Conservation (phyloP, 179 eudicot species). For the Sideroxylon spinosum region DNA sequence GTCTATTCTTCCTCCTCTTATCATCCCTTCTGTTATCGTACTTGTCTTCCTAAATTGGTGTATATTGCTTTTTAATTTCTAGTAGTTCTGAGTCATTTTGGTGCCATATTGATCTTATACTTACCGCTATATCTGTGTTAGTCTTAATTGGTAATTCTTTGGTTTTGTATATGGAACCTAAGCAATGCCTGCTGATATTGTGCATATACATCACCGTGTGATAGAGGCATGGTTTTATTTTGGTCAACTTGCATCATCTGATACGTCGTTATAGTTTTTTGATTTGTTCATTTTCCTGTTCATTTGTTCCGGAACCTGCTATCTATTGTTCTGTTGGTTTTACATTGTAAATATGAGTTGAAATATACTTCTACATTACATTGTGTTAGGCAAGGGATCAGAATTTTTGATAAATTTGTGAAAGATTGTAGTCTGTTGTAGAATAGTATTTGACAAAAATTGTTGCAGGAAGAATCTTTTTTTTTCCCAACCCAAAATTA, state of each 20-base stretch:
- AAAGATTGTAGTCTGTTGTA: neutral
- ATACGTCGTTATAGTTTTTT: neutral
- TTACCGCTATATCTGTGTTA: neutral
- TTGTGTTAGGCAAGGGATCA: too few species aligned
- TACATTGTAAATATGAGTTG: neutral
- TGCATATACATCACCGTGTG: neutral
- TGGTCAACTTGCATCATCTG: neutral
- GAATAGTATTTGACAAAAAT: too few species aligned
- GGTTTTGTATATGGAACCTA: neutral
- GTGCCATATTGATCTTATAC: neutral
- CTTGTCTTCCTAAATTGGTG: neutral
- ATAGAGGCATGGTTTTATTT: neutral
- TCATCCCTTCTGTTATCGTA: neutral
- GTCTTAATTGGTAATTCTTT: neutral
- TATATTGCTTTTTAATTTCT: neutral
- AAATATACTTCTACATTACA: neutral
- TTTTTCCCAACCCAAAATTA: neutral
- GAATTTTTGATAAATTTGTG: neutral
- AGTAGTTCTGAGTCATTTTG: neutral
- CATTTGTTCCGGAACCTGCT: neutral
- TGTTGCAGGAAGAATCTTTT: neutral
- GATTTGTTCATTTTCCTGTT: neutral
- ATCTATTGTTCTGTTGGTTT: neutral
- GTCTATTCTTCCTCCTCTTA: conserved; percentile 13
- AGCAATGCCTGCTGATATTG: neutral